Percentiles rank a stretch among this genome's conserved stretches.
These are phyloP conservation scores for Penicillium egyptiacum DNA, from an alignment of 495 filamentous ascomycete genomes.

Conservation along the genomic window DNA sequence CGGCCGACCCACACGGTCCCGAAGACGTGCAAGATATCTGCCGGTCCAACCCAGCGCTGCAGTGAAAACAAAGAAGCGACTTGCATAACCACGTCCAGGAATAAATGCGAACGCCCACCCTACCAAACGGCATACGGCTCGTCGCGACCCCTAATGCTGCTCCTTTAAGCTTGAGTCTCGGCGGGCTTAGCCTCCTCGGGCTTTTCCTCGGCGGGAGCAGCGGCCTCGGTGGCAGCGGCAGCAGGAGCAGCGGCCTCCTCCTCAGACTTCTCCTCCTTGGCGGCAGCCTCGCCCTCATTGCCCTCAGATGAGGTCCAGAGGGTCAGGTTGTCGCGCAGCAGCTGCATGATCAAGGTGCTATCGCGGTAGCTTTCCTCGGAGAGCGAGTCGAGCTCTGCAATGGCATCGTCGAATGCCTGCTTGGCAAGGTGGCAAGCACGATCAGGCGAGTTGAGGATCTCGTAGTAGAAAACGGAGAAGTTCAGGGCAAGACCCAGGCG, in stretches of 20 bases:
- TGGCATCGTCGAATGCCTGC: conserved; percentile 98
- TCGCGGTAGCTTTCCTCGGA: conserved; percentile 99
- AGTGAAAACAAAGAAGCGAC: conserved; percentile 41
- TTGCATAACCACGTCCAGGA: conserved; percentile 44
- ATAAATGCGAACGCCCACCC: conserved; percentile 42
- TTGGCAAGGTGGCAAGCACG: conserved; percentile 98
- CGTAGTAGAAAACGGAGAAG: conserved; percentile 99
- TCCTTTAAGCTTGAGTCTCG: conserved; percentile 40
- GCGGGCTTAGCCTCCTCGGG: conserved; percentile 46
- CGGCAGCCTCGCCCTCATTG: conserved; percentile 69
- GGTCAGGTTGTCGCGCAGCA: conserved; percentile 98
- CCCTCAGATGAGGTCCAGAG: conserved; percentile 98
- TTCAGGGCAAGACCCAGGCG: conserved; percentile 97
- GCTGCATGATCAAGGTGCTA: conserved; percentile 99
- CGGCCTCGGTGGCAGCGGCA: conserved; percentile 37
- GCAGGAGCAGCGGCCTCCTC: conserved; percentile 51
- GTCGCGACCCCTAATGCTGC: conserved; percentile 16
- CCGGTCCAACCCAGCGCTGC: conserved; percentile 46
- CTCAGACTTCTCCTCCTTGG: conserved; percentile 66
- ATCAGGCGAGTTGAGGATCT: conserved; percentile 98
- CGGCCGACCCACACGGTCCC: conserved; percentile 44
- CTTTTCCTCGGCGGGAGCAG: conserved; percentile 44
- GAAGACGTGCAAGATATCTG: conserved; percentile 43
- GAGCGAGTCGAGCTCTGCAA: conserved; percentile 97
- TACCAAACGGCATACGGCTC: conserved; percentile 27